Evolutionary conservation across 306 rosid species (phyloP).

Genomic region (Glycine latifolia): DNA sequence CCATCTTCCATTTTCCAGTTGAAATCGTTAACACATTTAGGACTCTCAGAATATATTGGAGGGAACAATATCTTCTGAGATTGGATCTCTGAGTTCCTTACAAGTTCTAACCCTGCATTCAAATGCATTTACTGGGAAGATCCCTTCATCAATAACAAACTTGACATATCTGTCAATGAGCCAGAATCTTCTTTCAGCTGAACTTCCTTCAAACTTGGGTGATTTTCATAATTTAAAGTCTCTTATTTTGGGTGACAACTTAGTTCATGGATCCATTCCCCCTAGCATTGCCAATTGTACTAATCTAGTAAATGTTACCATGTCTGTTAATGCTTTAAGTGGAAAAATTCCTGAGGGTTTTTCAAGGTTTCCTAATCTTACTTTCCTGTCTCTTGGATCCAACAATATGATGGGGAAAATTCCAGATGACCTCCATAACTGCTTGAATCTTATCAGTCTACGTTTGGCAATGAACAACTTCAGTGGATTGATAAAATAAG

Average conservation of each 20-base stretch:
- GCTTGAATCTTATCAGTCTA: constrained; percentile 64
- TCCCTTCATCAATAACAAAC: constrained; percentile 74
- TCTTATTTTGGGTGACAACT: constrained; percentile 52
- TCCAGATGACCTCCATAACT: constrained; percentile 79
- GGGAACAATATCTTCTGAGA: constrained; percentile 71
- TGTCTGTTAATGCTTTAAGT: constrained; percentile 56
- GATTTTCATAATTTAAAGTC: constrained; percentile 66
- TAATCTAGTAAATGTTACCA: constrained; percentile 54
- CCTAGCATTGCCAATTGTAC: constrained; percentile 77
- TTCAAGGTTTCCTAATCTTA: constrained; percentile 67
- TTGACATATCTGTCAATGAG: constrained; percentile 65
- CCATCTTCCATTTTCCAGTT: constrained; percentile 69
- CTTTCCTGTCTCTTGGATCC: constrained; percentile 52
- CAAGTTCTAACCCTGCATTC: constrained; percentile 66
- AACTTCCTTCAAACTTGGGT: constrained; percentile 76
- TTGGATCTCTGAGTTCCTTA: constrained; percentile 72
- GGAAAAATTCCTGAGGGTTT: constrained; percentile 78
- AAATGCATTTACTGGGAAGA: constrained; percentile 68
- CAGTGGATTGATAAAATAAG: constrained; percentile 68
- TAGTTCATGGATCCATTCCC: constrained; percentile 69
- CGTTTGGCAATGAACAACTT: constrained; percentile 62
- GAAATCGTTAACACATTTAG: constrained; percentile 68
- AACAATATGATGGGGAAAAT: constrained; percentile 77
- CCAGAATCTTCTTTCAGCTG: constrained; percentile 72
- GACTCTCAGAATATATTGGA: constrained; percentile 71